phyloP scores from a whole-genome alignment of 495 filamentous ascomycete genomes.

The Neurospora hispaniola region DNA sequence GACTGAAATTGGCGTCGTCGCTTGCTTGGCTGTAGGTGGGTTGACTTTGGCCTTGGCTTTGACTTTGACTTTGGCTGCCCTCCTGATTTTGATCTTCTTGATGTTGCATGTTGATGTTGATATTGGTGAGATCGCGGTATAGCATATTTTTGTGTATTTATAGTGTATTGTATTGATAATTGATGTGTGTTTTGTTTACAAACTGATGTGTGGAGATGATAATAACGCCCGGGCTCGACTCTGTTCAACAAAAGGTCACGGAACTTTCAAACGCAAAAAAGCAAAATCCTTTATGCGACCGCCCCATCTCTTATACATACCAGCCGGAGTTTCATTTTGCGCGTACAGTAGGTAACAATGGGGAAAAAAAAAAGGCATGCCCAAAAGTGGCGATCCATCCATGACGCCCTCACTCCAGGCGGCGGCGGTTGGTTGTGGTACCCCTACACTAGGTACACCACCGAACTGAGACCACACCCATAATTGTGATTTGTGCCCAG shows the following conservation, averaged over 20 bases:
- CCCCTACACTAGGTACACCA: not conserved
- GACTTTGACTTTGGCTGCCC: too few relatives aligned
- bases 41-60: too few relatives aligned
- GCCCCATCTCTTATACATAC: not conserved
- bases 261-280: not conserved
- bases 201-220: too few relatives aligned
- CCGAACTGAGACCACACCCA: not conserved
- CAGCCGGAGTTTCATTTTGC: not conserved
- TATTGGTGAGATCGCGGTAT: not conserved
- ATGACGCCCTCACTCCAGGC: not conserved
- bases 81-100: not conserved
- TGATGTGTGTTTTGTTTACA: too few relatives aligned
- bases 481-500: not conserved
- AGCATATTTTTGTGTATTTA: not conserved
- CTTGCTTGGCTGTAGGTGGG: not conserved
- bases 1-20: not conserved
- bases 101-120: not conserved
- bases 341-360: not conserved
- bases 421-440: not conserved
- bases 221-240: not conserved
- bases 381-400: not conserved
- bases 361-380: not conserved
- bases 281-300: not conserved
- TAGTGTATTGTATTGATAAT: too few relatives aligned
- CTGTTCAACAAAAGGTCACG: too few relatives aligned